Evolutionary conservation across 75 land plant species (phyloP).

Genomic region (Picea sitchensis): DNA sequence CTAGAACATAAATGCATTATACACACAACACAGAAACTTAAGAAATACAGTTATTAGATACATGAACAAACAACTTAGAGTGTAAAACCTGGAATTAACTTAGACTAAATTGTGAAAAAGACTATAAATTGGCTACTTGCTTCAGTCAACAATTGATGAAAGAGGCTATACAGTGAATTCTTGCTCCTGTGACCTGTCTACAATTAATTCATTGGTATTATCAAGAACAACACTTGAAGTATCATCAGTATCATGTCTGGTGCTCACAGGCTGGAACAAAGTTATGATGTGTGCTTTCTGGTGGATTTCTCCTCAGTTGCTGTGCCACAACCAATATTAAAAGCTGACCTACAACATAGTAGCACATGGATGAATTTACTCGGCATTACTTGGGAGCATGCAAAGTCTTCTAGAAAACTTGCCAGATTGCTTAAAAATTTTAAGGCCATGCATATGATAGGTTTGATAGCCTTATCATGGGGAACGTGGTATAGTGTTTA

Average conservation of each 20-base stretch:
- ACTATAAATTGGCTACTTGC: background rate
- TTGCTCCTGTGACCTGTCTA: no score
- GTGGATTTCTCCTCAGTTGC: no score
- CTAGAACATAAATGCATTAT: background rate
- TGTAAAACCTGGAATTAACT: background rate
- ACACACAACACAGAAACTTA: background rate
- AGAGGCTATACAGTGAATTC: no score
- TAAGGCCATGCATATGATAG: background rate
- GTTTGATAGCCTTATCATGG: background rate
- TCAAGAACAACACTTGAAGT: no score
- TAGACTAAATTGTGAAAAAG: background rate
- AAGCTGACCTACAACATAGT: background rate
- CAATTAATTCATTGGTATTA: no score
- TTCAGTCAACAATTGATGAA: background rate
- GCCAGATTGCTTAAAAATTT: background rate
- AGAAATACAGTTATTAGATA: background rate
- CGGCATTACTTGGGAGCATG: background rate
- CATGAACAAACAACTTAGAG: background rate
- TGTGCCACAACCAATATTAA: background rate
- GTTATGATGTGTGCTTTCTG: no score
- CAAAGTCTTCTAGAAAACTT: background rate
- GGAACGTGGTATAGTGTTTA: no score
- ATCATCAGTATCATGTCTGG: background rate
- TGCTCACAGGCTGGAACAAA: background rate
- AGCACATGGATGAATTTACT: no score